A percentile compares a stretch with the other conserved stretches of the same genome.
Evolutionary conservation across 129 eudicot genomes (phyloP).

Genomic region (Lactuca saligna): DNA sequence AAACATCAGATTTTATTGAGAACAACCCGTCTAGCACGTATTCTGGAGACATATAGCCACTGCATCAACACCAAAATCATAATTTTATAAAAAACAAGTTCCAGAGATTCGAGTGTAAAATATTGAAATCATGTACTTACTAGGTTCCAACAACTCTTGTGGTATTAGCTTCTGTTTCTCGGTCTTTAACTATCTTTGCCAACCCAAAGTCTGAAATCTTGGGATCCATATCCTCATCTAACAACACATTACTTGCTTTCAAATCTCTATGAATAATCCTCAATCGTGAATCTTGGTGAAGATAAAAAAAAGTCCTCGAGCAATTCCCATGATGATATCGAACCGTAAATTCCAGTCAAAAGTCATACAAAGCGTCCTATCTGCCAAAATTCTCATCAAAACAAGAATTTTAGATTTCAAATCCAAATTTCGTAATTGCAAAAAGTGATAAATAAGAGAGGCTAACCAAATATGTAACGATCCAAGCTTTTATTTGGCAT

Average conservation of each 20-base stretch:
- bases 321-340: slow-evolving; percentile 46
- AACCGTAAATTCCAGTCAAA: slow-evolving; percentile 43
- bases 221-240: slow-evolving; percentile 40
- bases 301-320: slow-evolving; percentile 42
- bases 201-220: slow-evolving; percentile 42
- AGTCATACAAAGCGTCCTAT: slow-evolving; percentile 23
- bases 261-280: slow-evolving; percentile 42
- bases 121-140: slow-evolving; percentile 18
- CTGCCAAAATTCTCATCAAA: slow-evolving; percentile 22
- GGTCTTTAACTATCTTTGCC: slow-evolving; percentile 40
- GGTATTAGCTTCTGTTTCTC: slow-evolving; percentile 28
- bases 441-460: background rate
- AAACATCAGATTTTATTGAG: slow-evolving; percentile 45
- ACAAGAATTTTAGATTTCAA: slow-evolving; percentile 15
- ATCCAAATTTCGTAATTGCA: background rate
- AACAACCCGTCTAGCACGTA: slow-evolving; percentile 41
- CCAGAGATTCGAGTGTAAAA: background rate
- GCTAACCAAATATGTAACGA: slow-evolving; percentile 49
- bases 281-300: slow-evolving; percentile 47
- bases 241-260: slow-evolving; percentile 37
- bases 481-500: slow-evolving; percentile 64
- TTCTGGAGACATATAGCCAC: slow-evolving; percentile 56
- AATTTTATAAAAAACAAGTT: background rate
- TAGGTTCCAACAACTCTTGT: slow-evolving; percentile 41
- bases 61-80: slow-evolving; percentile 8